Conservation (phyloP, 164 flowering plant genomes). For the Cinnamomum chago region DNA sequence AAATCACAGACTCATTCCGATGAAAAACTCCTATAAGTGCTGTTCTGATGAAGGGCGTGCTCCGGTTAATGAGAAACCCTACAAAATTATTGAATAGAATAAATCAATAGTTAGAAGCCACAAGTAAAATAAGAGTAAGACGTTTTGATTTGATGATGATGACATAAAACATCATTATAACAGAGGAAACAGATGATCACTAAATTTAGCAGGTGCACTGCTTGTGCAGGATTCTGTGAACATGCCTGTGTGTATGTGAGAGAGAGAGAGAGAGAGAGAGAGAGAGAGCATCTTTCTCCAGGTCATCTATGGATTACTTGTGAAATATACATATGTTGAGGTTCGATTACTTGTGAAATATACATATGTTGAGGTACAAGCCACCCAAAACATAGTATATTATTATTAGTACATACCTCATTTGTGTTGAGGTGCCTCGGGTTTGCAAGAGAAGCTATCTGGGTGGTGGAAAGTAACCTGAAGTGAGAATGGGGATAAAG, state of each 20-base stretch:
- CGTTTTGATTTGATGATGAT: background rate
- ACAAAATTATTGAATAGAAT: background rate
- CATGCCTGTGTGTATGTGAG: background rate
- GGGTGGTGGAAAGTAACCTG: background rate
- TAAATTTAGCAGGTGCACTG: background rate
- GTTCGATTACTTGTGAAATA: too few relatives aligned
- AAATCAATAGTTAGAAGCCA: background rate
- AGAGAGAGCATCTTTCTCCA: too few relatives aligned
- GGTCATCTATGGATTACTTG: background rate
- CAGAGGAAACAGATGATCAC: background rate
- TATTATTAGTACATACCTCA: conserved; percentile 1
- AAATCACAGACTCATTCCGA: background rate
- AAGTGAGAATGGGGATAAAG: background rate
- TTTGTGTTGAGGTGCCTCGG: background rate
- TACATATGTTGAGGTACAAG: background rate
- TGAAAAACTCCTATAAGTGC: background rate
- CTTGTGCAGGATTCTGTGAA: background rate
- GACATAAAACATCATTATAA: background rate
- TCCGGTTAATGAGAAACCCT: conserved; percentile 2
- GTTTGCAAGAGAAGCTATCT: conserved; percentile 4
- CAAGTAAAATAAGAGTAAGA: background rate
- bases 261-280: background rate
- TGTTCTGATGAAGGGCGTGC: background rate
- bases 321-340: background rate
- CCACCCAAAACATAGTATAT: background rate